phyloP scores from a whole-genome alignment of 2,329 filamentous ascomycete species.

The Colletotrichum sp. region DNA sequence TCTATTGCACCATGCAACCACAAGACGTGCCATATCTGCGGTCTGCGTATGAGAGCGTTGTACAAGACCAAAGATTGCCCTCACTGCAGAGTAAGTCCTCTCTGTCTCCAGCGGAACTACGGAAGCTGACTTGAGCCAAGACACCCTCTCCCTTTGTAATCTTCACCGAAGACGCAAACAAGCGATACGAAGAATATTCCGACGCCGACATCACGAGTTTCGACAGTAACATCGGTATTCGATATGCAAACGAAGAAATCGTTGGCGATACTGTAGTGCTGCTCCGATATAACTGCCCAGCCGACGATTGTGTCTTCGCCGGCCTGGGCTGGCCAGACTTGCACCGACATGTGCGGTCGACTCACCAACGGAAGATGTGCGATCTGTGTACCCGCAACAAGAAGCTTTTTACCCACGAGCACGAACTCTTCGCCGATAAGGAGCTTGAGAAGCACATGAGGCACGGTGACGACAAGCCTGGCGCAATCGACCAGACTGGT shows the following conservation, averaged over 20 bases:
- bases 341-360: conserved; percentile 78
- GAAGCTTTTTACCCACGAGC: conserved; percentile 98
- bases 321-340: conserved; percentile 69
- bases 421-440: conserved; percentile 84
- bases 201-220: conserved; percentile 74
- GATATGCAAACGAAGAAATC: conserved; percentile 87
- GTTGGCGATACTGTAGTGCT: conserved; percentile 89
- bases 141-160: conserved; percentile 82
- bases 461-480: conserved; percentile 88
- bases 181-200: conserved; percentile 85
- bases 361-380: conserved; percentile 88
- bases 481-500: conserved; percentile 88
- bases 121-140: conserved; percentile 37
- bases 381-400: conserved; percentile 92
- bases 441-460: conserved; percentile 89
- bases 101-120: background rate
- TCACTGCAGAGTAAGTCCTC: conserved; percentile 79
- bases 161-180: conserved; percentile 85
- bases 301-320: conserved; percentile 78
- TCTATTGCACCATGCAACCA: conserved; percentile 95
- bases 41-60: conserved; percentile 85
- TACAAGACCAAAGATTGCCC: conserved; percentile 97
- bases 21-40: conserved; percentile 94
- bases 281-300: conserved; percentile 93
- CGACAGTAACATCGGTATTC: conserved; percentile 88